A percentile compares a stretch with the other conserved stretches of the same genome.
These are phyloP conservation scores for Geotrichum aggregatum DNA, from an alignment of 1,139 yeast genomes.

Conservation along the genomic window DNA sequence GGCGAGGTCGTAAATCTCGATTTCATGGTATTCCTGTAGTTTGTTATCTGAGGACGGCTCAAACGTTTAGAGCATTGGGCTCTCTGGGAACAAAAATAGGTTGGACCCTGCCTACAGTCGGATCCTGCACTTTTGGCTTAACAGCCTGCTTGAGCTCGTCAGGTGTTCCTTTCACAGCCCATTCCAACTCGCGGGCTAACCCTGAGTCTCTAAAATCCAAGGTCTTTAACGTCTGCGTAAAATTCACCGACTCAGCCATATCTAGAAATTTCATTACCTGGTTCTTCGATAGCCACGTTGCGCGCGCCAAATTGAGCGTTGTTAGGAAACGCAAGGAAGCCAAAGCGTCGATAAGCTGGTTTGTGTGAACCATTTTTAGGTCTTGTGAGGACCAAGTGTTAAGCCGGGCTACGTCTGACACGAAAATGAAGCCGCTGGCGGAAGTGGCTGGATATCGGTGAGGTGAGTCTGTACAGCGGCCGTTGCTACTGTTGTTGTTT, in stretches of 20 bases:
- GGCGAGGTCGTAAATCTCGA: background rate
- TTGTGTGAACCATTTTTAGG: constrained; percentile 23
- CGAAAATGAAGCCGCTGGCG: constrained; percentile 27
- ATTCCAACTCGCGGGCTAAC: constrained; percentile 24
- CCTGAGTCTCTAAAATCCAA: constrained; percentile 27
- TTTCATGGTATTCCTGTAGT: too few relatives aligned
- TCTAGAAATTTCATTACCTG: constrained; percentile 20
- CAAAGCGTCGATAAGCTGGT: constrained; percentile 27
- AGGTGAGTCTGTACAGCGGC: constrained; percentile 5
- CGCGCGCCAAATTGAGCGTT: constrained; percentile 25
- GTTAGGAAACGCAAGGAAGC: constrained; percentile 23
- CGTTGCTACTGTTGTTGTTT: too few relatives aligned
- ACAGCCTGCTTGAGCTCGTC: background rate
- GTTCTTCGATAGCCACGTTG: constrained; percentile 31
- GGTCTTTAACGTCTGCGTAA: constrained; percentile 11
- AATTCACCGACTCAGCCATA: constrained; percentile 10
- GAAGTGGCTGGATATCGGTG: constrained; percentile 22
- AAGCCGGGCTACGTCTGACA: constrained; percentile 32
- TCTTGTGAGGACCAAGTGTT: constrained; percentile 32
- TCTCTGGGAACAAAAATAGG: background rate
- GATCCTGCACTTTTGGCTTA: background rate
- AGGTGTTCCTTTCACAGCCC: constrained; percentile 26
- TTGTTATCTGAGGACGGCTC: too few relatives aligned
- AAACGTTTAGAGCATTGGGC: too few relatives aligned
- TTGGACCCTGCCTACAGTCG: too few relatives aligned